A percentile compares a stretch with the other conserved stretches of the same genome.
phyloP scores from a whole-genome alignment of 805 yeast genomes.

The Cyberlindnera mrakii region DNA sequence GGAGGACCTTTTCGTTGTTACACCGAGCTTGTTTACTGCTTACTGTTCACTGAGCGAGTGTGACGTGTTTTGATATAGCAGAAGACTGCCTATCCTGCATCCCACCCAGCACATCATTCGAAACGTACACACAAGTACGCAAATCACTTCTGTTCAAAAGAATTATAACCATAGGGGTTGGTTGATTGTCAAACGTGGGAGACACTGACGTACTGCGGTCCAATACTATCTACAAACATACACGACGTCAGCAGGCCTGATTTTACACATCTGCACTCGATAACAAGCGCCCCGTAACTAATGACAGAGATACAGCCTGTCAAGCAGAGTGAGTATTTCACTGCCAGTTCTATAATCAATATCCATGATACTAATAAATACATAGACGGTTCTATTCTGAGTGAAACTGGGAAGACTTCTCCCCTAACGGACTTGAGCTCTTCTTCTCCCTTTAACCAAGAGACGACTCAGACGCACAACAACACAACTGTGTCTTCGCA shows the following conservation, averaged over 20 bases:
- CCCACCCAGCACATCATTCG: no score
- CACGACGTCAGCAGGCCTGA: neutral
- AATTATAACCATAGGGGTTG: no score
- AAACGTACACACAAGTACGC: no score
- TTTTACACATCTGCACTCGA: neutral
- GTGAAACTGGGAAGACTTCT: constrained; percentile 22
- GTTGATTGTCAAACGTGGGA: no score
- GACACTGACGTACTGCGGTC: no score
- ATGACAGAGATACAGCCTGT: constrained; percentile 18
- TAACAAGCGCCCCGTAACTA: no score
- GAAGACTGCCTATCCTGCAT: no score
- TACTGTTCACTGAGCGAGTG: no score
- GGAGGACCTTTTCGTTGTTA: no score
- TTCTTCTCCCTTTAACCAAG: constrained; percentile 15
- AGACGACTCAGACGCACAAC: constrained; percentile 1
- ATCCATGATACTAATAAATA: neutral
- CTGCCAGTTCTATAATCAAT: constrained; percentile 3
- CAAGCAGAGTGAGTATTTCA: constrained; percentile 1
- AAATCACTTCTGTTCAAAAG: no score
- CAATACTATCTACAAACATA: neutral
- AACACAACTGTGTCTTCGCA: neutral
- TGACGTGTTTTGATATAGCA: no score
- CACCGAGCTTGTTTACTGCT: no score
- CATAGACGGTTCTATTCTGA: constrained; percentile 5
- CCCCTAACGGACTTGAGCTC: constrained; percentile 23